These are phyloP conservation scores for Aspergillus sergii DNA, from an alignment of 2,329 filamentous ascomycete species.

Conservation along the genomic window DNA sequence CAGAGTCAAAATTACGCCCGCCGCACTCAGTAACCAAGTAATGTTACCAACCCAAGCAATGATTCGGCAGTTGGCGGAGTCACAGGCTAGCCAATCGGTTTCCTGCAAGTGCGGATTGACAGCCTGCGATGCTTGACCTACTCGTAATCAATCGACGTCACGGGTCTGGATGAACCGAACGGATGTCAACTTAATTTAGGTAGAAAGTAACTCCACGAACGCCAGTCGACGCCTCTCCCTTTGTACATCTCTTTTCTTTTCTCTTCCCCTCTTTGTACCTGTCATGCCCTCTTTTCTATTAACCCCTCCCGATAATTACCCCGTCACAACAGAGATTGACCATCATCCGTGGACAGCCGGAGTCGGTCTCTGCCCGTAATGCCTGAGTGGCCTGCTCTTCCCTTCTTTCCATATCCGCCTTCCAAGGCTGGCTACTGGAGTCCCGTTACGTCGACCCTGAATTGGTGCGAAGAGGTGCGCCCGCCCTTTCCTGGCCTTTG, in stretches of 20 bases:
- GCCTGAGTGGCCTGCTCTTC: conserved; percentile 31
- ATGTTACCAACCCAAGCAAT: neutral
- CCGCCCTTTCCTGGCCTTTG: neutral
- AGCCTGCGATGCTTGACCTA: neutral
- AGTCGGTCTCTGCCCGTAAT: conserved; percentile 24
- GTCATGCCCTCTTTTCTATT: neutral
- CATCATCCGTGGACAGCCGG: conserved; percentile 12
- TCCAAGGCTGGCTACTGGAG: conserved; percentile 65
- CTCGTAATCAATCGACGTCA: conserved; percentile 9
- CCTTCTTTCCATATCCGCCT: conserved; percentile 48
- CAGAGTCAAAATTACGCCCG: neutral
- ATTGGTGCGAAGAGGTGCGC: conserved; percentile 77
- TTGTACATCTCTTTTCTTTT: neutral
- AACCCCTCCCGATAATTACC: neutral
- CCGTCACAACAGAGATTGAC: neutral
- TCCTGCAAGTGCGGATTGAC: neutral
- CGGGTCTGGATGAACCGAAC: neutral
- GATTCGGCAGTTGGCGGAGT: conserved; percentile 25
- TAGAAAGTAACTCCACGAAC: neutral
- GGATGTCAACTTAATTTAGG: neutral
- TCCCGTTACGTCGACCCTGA: conserved; percentile 70
- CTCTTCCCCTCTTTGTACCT: neutral
- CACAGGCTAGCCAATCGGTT: neutral
- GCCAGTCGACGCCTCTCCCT: neutral
- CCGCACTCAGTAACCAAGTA: neutral